Percentiles rank a stretch among this genome's conserved stretches.
These are phyloP conservation scores for Colletotrichum tropicicola DNA, from an alignment of 2,329 filamentous ascomycete species.

Conservation along the genomic window DNA sequence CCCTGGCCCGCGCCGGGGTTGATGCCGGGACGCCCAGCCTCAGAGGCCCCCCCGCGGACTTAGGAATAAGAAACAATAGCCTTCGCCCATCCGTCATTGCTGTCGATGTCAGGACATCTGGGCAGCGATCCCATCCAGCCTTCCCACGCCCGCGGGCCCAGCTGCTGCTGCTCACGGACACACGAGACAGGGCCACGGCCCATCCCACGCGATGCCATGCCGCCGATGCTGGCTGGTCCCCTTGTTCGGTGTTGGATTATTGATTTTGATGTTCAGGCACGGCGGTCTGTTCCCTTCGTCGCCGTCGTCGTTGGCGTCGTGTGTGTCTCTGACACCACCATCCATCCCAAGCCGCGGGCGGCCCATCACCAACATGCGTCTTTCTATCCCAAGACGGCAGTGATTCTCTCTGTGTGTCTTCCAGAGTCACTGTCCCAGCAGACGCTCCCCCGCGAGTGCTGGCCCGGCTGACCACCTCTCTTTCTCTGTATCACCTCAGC, in stretches of 20 bases:
- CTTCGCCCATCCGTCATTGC: not conserved
- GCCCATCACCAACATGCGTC: not conserved
- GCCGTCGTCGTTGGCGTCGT: not conserved
- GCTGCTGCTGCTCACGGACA: not conserved
- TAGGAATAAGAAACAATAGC: constrained; percentile 8
- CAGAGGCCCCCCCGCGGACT: not conserved
- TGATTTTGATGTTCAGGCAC: constrained; percentile 4
- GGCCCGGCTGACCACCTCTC: constrained; percentile 11
- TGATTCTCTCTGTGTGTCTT: not conserved
- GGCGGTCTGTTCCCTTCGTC: not conserved
- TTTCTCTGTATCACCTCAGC: constrained; percentile 6
- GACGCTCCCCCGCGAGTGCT: too few relatives aligned
- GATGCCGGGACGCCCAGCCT: not conserved
- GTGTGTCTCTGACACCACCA: not conserved
- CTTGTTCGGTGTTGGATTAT: not conserved
- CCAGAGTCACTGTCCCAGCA: too few relatives aligned
- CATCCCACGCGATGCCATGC: not conserved
- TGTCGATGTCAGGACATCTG: constrained; percentile 6
- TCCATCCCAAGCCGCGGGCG: not conserved
- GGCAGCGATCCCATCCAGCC: constrained; percentile 14
- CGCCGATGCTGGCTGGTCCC: not conserved
- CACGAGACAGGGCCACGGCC: not conserved
- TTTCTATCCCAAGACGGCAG: constrained; percentile 1
- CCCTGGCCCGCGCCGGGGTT: too few relatives aligned
- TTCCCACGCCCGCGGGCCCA: not conserved